phyloP scores from a whole-genome alignment of 2,329 filamentous ascomycete genomes.

The Tympanopsis confertula region DNA sequence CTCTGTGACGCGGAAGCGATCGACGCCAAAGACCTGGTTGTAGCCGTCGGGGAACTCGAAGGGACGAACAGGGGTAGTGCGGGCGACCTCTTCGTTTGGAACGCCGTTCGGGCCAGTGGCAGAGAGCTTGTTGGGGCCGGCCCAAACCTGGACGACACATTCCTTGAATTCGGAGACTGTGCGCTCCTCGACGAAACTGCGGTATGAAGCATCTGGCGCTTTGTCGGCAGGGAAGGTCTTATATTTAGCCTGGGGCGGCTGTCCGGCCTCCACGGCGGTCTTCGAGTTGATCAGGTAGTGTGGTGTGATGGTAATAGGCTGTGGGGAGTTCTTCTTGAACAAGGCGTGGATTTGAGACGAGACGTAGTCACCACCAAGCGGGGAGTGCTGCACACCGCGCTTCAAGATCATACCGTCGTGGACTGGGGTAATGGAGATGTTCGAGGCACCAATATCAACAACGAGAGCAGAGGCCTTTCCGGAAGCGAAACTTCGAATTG shows the following conservation, averaged over 20 bases:
- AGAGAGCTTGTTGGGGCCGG: constrained; percentile 22
- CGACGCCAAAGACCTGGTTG: constrained; percentile 61
- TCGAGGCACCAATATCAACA: constrained; percentile 54
- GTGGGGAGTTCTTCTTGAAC: neutral
- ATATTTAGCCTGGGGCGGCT: constrained; percentile 45
- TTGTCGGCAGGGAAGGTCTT: constrained; percentile 29
- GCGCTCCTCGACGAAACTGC: constrained; percentile 51
- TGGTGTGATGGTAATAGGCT: constrained; percentile 36
- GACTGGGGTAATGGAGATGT: constrained; percentile 53
- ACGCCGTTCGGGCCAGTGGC: constrained; percentile 13
- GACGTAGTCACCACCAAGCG: constrained; percentile 53
- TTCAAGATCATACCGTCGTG: constrained; percentile 57
- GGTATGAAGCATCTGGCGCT: constrained; percentile 37
- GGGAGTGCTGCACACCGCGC: constrained; percentile 46
- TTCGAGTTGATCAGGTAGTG: constrained; percentile 57
- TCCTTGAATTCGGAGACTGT: constrained; percentile 61
- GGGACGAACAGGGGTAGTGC: constrained; percentile 47
- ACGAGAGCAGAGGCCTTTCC: constrained; percentile 57
- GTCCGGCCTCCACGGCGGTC: constrained; percentile 48
- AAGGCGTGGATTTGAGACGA: constrained; percentile 44
- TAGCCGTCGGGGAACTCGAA: constrained; percentile 79
- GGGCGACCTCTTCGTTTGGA: constrained; percentile 43
- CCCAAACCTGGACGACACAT: constrained; percentile 56
- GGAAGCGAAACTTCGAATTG: constrained; percentile 26
- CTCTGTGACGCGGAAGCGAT: constrained; percentile 51